Evolutionary conservation across 1,139 yeast genomes (phyloP), one percentile per base, ranked within the genome.

Genomic region (Nakaseomyces delphensis): DNA sequence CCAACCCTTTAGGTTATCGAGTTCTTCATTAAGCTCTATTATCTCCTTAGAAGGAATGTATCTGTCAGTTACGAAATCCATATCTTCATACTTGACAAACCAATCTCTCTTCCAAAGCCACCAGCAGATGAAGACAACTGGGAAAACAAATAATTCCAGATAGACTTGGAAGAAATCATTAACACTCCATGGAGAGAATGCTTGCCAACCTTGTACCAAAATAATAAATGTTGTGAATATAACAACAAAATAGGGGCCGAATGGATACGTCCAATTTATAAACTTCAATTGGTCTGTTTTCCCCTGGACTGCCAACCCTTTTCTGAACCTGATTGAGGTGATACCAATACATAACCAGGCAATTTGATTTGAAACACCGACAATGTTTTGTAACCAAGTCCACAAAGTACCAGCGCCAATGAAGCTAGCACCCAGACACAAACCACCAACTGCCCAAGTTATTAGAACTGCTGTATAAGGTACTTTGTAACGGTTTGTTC

Each of bases 1-100:
- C 71, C 73, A 73, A 4, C 78, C 80, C 39, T 55, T 68, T 47
- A 76, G 62, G 30, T 59, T 55, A 20, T 66, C 68, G 19, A 67
- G 64, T 42, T 63, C 56, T 42, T 64, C 71, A 44, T 68, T 68
- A 39, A 66, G 65, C 15, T 56, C 64, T 28, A 54, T 44, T 46
- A 78, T 83, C 48, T 75, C 78, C 39, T 65, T 69, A 3, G 75
- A 65, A 48, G 71, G 74, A 30, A 66, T 52, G 55, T 78, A 78
- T 47, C 75, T 65, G 52, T 77, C 83, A 8, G 79, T 71, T 41
- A 73, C 80, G 42, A 78, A 74, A 55, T 79, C 84, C 80, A 78
- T 77, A 18, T 76, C 79, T 43, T 67, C 69, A 4, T 63, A 58
- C 40, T 63, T 66, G 9, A 73, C 70, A 53, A 74, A 71, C 45